A percentile compares a stretch with the other conserved stretches of the same genome.
phyloP scores from a whole-genome alignment of 345 rosid species.

The Firmiana major region DNA sequence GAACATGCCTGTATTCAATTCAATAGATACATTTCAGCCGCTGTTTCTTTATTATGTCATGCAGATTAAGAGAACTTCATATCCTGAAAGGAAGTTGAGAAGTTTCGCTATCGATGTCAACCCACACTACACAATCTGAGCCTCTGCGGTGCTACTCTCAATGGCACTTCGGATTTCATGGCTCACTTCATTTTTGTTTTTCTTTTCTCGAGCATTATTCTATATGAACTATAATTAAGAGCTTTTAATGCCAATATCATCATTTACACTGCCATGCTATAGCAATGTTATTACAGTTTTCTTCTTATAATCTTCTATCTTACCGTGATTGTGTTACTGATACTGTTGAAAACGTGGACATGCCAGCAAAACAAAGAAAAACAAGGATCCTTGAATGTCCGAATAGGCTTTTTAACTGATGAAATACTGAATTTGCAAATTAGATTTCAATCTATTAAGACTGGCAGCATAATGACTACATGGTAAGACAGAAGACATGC shows the following conservation, averaged over 20 bases:
- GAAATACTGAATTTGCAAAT: background rate
- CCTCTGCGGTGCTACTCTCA: background rate
- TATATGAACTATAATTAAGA: background rate
- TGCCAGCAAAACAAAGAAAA: no score
- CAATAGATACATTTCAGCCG: no score
- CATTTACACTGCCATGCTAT: background rate
- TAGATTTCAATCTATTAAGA: no score
- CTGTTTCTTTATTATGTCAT: background rate
- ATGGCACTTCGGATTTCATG: background rate
- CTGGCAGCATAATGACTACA: background rate
- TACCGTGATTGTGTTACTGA: background rate
- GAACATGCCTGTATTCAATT: background rate
- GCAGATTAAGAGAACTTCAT: slow-evolving; percentile 59
- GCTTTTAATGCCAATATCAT: background rate
- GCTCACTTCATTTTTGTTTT: background rate
- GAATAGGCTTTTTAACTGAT: no score
- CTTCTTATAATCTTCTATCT: background rate
- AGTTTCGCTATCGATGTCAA: slow-evolving; percentile 58
- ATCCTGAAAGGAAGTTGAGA: slow-evolving; percentile 63
- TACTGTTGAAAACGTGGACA: slow-evolving; percentile 3
- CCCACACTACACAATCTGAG: slow-evolving; percentile 29
- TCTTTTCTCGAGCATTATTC: background rate
- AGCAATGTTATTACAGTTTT: background rate
- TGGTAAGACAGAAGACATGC: background rate
- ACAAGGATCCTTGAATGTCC: no score